Evolutionary conservation across 352 stramenopile genomes (phyloP).

Genomic region (Globisporangium solare): DNA sequence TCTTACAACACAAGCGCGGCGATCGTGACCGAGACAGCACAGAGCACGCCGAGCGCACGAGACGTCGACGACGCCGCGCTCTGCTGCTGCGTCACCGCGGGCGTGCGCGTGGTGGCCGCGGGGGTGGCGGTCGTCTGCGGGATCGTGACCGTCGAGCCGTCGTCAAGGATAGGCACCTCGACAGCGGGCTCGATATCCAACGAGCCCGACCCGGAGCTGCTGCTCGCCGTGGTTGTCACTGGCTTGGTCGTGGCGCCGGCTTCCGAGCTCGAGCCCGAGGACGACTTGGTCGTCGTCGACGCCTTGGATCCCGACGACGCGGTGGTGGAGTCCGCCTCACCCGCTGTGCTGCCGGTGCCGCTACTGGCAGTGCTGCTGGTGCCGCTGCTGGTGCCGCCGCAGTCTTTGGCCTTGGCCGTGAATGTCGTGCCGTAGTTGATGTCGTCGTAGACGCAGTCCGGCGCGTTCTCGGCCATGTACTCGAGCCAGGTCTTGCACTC

Average conservation of each 20-base stretch:
- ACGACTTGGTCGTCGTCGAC: conserved; percentile 8
- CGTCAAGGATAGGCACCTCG: conserved; percentile 2
- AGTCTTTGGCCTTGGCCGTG: conserved; percentile 42
- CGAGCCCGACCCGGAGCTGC: not conserved
- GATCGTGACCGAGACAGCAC: conserved; percentile 12
- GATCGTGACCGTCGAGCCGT: conserved; percentile 12
- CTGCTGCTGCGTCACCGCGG: not conserved
- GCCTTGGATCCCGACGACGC: conserved; percentile 1
- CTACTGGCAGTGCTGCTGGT: conserved; percentile 7
- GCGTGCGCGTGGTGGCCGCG: conserved; percentile 1
- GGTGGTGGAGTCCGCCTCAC: not conserved
- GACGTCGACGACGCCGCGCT: conserved; percentile 8
- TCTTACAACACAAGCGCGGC: conserved; percentile 13
- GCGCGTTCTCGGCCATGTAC: conserved; percentile 49
- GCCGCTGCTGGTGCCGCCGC: conserved; percentile 15
- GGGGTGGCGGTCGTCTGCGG: conserved; percentile 1
- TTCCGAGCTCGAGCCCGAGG: conserved; percentile 13
- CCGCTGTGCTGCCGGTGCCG: not conserved
- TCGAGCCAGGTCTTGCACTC: conserved; percentile 47
- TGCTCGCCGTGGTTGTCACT: conserved; percentile 1
- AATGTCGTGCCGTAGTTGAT: conserved; percentile 52
- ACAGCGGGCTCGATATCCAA: conserved; percentile 9
- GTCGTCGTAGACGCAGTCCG: conserved; percentile 62
- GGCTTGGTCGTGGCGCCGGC: conserved; percentile 9
- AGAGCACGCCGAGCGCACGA: conserved; percentile 8